Evolutionary conservation across 1,284 basidiomycete genomes (phyloP), one percentile per base, ranked within the genome.

Genomic region (Moniliophthora roreri): DNA sequence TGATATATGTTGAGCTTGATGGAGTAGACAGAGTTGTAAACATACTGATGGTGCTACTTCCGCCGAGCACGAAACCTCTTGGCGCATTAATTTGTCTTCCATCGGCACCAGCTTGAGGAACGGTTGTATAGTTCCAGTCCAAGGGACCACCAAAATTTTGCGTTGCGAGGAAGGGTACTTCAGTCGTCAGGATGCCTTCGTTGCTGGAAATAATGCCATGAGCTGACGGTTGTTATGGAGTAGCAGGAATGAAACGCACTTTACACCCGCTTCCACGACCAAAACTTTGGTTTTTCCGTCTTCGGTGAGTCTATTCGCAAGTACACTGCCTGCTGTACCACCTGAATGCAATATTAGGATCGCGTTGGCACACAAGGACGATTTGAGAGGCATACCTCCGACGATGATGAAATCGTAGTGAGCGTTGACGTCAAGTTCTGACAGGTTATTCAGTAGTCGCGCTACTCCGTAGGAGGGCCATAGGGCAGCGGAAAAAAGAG

Each of bases 51-150:
- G 45, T 48, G 36, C 40, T 53, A 21, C 34, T 46, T 8, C 55
- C 51, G 13, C 51, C 55, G 4, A 53, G 38, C 8, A 56, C 48
- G 37, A 46, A 38, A 20, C 55, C 55, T 45, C 55, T 16, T 11
- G 55, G 47, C 15, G 40, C 36, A 3, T 20, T 10, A 15, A 56
- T 50, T 3, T 28, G 48, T 45, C 51, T 26, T n/a, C 34, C 26
- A 28, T 48, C 38, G 18, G 51, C 26, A 36, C 32, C 50, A 7
- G 15, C 26, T 40, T 55, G 54, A 16, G 50, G 38, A 5, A 50
- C 26, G 16, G 45, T 41, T 21, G 54, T 55, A 36, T 46, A 55
- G 37, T 55, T 55, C 53, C 53, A 55, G 28, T 55, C 53, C 8
- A 36, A 20, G 2, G 16, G 15, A n/a, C 21, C 34, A 18, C 24